Conservation (phyloP, 805 yeast genomes). For the Yarrowia yakushimensis region DNA sequence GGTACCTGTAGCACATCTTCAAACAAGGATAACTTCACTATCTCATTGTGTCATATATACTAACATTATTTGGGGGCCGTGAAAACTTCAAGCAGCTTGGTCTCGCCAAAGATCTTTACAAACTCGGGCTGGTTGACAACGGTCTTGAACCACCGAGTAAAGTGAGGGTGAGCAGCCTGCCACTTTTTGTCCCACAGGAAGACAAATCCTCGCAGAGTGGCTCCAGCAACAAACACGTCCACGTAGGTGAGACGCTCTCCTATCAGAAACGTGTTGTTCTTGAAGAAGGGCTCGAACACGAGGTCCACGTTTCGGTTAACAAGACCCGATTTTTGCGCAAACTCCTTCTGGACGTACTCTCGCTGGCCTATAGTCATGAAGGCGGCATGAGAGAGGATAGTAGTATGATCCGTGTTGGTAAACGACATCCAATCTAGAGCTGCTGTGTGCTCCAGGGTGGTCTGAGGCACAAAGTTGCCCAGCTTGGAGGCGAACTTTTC, state of each 20-base stretch:
- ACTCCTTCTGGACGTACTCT: constrained; percentile 74
- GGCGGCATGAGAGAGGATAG: constrained; percentile 49
- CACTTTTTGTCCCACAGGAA: constrained; percentile 60
- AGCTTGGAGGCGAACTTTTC: constrained; percentile 28
- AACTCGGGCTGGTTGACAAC: constrained; percentile 46
- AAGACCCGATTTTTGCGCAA: constrained; percentile 43
- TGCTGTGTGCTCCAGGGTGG: constrained; percentile 57
- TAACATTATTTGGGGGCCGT: neutral
- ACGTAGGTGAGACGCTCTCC: constrained; percentile 66
- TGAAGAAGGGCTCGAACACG: constrained; percentile 53
- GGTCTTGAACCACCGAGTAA: constrained; percentile 70
- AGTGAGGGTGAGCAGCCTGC: constrained; percentile 59
- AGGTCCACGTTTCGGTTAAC: constrained; percentile 41
- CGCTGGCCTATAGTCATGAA: constrained; percentile 56
- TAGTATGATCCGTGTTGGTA: constrained; percentile 63
- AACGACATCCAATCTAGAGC: constrained; percentile 77
- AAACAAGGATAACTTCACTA: too few relatives aligned
- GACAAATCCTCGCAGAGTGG: constrained; percentile 53
- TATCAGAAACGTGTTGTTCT: constrained; percentile 61
- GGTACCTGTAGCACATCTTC: too few relatives aligned
- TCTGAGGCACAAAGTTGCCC: constrained; percentile 57
- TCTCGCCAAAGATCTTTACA: constrained; percentile 47
- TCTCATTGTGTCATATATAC: too few relatives aligned
- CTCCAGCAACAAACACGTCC: constrained; percentile 55
- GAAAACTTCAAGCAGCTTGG: constrained; percentile 2